Conservation (phyloP, 441 rosid genomes). For the Adansonia madagascariensis region DNA sequence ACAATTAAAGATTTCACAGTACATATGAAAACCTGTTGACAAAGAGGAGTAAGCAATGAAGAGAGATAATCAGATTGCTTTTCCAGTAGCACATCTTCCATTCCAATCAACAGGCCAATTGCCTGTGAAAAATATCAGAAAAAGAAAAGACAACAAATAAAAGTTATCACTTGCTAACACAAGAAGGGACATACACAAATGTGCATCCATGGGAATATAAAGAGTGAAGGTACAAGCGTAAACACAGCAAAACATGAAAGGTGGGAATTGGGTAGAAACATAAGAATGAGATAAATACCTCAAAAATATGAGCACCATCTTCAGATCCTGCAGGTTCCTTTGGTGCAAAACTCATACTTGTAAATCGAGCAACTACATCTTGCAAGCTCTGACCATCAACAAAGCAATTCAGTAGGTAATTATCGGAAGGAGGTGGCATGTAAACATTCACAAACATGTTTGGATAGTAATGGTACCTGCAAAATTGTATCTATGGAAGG, state of each 20-base stretch:
- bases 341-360: conserved; percentile 51
- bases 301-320: conserved; percentile 87
- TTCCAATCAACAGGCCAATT: conserved; percentile 87
- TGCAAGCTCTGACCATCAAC: conserved; percentile 64
- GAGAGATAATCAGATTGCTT: conserved; percentile 91
- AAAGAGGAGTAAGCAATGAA: conserved; percentile 82
- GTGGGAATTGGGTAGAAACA: background rate
- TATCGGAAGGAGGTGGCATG: background rate
- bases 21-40: conserved; percentile 68
- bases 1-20: conserved; percentile 19
- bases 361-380: conserved; percentile 74
- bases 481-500: conserved; percentile 82
- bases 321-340: conserved; percentile 70
- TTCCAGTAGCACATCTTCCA: conserved; percentile 79
- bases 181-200: background rate
- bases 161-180: background rate
- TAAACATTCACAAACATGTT: background rate
- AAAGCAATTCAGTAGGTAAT: background rate
- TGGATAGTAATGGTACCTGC: conserved; percentile 53
- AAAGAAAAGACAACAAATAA: background rate
- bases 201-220: conserved; percentile 5
- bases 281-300: conserved; percentile 50
- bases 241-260: background rate
- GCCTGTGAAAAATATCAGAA: conserved; percentile 52
- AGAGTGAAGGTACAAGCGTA: background rate